phyloP scores from a whole-genome alignment of 2,329 filamentous ascomycete species.

The Cryphonectria carpinicola region DNA sequence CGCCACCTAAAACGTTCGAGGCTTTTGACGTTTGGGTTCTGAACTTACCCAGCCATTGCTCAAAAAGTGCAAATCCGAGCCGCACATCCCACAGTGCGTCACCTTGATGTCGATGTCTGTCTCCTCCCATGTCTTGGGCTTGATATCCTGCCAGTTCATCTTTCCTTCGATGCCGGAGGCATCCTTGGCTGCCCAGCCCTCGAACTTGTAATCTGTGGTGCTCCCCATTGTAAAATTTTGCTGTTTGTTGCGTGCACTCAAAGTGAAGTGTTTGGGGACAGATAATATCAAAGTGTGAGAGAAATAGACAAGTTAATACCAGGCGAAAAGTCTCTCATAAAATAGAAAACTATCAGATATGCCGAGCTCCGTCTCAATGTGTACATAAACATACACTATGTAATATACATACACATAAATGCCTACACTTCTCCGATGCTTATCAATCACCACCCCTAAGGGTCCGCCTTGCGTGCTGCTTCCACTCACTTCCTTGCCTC shows the following conservation, averaged over 20 bases:
- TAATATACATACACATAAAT: neutral
- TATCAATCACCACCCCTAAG: neutral
- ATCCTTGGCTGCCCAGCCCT: constrained; percentile 55
- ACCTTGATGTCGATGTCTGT: constrained; percentile 68
- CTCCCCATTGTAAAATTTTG: constrained; percentile 30
- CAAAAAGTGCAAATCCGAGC: constrained; percentile 63
- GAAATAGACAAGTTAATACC: neutral
- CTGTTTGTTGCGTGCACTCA: neutral
- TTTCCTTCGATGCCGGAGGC: constrained; percentile 50
- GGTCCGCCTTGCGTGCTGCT: neutral
- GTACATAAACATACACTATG: neutral
- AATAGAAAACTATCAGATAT: neutral
- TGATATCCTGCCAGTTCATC: constrained; percentile 59
- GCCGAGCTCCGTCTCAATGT: neutral
- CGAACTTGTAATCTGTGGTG: constrained; percentile 49
- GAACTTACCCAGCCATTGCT: constrained; percentile 54
- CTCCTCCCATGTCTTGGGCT: constrained; percentile 69
- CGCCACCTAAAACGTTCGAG: neutral
- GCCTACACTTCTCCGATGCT: neutral
- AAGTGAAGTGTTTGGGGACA: neutral
- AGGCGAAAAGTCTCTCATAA: neutral
- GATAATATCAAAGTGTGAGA: neutral
- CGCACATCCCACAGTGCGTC: constrained; percentile 69
- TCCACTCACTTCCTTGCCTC: neutral
- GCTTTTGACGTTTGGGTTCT: neutral